Evolutionary conservation across 345 rosid species (phyloP), one percentile per base, ranked within the genome.

Genomic region (Citrus inodora): DNA sequence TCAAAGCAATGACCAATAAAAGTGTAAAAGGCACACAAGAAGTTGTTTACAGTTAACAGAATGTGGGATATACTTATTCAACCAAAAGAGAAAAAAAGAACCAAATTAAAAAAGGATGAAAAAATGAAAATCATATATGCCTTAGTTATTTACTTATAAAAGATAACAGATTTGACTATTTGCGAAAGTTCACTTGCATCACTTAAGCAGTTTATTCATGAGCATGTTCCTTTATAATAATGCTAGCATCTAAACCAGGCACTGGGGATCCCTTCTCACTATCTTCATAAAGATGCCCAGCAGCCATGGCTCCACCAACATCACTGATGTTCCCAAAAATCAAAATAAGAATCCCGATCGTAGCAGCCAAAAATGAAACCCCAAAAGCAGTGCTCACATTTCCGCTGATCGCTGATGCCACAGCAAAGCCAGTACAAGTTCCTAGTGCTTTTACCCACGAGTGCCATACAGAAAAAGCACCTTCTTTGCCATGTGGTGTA

Each of bases 311-410:
- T 66, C 91, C 92, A 2, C 82, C 87, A 21, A 83, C 67, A 48
- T 88, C 91, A 67, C 92, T 89, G 1, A 89, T 81, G 38, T 87
- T 89, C n/a, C 86, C 89, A 21, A 86, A 91, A 9, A 88, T 82
- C 56, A 89, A 77, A 63, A 87, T 59, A 51, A 88, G 70, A 2
- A 77, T 60, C 1, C 91, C 92, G 0, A 60, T 37, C 5, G 81
- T 46, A 2, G 84, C 86, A 0, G 82, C 48, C 19, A 71, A 21
- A 62, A 89, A 87, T 0, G 90, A 81, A 3, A 84, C 80, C 19
- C 87, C 85, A 24, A 89, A 87, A 16, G 86, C 78, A 66, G 86
- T 75, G 30, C 85, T 58, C 25, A 85, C 33, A 4, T 80, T 85
- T 46, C 85, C 88, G 2, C 87, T 85, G 13, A 84, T 51, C 5